These are phyloP conservation scores for Wilcoxina mikolae DNA, from an alignment of 495 filamentous ascomycete species.

Conservation along the genomic window DNA sequence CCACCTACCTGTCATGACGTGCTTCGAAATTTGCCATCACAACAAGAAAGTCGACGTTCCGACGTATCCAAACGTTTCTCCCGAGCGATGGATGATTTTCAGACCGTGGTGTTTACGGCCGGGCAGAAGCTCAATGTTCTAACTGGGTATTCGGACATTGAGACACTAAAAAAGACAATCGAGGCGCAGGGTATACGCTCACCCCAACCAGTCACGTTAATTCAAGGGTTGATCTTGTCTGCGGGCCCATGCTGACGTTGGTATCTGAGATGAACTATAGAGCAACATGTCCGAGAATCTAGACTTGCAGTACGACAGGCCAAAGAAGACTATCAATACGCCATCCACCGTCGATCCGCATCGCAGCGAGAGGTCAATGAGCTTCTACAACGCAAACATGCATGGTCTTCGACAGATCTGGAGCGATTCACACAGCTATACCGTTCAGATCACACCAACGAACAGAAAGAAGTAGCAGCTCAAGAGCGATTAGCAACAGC, in stretches of 20 bases:
- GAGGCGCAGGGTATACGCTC: conserved; percentile 43
- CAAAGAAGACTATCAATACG: conserved; percentile 58
- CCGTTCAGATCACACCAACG: conserved; percentile 80
- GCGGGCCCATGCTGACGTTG: neutral
- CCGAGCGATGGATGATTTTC: conserved; percentile 71
- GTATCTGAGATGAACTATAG: conserved; percentile 30
- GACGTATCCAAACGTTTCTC: conserved; percentile 58
- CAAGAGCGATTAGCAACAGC: conserved; percentile 54
- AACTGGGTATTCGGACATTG: conserved; percentile 89
- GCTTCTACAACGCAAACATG: conserved; percentile 82
- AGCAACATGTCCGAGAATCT: conserved; percentile 46
- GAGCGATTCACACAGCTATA: conserved; percentile 92
- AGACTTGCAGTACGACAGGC: conserved; percentile 52
- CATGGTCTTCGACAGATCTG: conserved; percentile 72
- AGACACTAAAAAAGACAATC: conserved; percentile 65
- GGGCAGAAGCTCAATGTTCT: conserved; percentile 81
- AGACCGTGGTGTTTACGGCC: conserved; percentile 67
- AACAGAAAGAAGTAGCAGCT: conserved; percentile 66
- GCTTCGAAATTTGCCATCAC: conserved; percentile 53
- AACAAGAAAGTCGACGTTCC: conserved; percentile 56
- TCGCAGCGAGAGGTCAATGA: conserved; percentile 93
- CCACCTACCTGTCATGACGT: neutral
- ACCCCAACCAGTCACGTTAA: conserved; percentile 8
- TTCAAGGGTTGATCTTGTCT: neutral
- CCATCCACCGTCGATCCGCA: conserved; percentile 61